These are phyloP conservation scores for Penicillium olsonii DNA, from an alignment of 2,329 filamentous ascomycete species.

Conservation along the genomic window DNA sequence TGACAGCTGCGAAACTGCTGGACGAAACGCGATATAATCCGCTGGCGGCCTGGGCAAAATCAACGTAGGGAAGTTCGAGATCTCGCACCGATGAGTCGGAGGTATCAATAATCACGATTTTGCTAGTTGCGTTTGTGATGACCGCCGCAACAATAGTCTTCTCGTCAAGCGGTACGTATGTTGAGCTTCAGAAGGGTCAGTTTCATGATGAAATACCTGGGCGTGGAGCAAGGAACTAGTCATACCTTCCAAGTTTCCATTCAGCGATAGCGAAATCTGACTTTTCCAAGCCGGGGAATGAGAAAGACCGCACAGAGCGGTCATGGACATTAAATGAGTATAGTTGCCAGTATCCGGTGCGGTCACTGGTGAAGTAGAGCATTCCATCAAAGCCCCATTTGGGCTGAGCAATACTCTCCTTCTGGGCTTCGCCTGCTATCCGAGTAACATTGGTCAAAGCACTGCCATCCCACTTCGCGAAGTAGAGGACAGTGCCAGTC, in stretches of 20 bases:
- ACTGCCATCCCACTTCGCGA: constrained; percentile 46
- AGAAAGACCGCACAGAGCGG: constrained; percentile 31
- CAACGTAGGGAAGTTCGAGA: not conserved
- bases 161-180: constrained; percentile 21
- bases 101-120: constrained; percentile 21
- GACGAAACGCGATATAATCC: not conserved
- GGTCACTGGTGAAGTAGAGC: constrained; percentile 53
- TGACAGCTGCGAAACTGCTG: not conserved
- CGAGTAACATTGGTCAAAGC: constrained; percentile 33
- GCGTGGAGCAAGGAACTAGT: not conserved
- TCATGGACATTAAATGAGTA: constrained; percentile 38
- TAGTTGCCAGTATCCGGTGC: constrained; percentile 51
- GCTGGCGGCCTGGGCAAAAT: not conserved
- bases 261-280: constrained; percentile 36
- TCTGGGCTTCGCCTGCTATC: constrained; percentile 45
- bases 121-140: constrained; percentile 22
- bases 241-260: constrained; percentile 32
- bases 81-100: constrained; percentile 11
- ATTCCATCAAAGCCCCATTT: constrained; percentile 54
- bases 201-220: not conserved
- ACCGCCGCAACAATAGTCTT: constrained; percentile 21
- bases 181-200: constrained; percentile 11
- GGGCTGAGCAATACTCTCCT: constrained; percentile 52
- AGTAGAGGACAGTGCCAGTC: constrained; percentile 48
- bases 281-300: constrained; percentile 43